Evolutionary conservation across 805 yeast species (phyloP), one percentile per base, ranked within the genome.

Genomic region (Nakazawaea populi): DNA sequence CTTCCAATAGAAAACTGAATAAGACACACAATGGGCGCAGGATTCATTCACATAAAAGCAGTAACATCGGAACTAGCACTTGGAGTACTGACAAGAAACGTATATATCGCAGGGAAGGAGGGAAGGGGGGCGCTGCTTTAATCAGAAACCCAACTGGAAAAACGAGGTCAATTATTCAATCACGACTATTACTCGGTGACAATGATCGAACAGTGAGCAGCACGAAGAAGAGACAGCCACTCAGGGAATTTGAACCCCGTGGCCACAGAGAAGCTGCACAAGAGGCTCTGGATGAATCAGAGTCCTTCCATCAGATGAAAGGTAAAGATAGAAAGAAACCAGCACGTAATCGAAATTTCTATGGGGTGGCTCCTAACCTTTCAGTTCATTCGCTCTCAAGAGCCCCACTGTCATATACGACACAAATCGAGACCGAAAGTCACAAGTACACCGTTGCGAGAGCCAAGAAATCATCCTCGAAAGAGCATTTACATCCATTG

Each of bases 361-460:
- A 47, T 32, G 49, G 45, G 7, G 29, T 51, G 11, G 41, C 54
- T 10, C 50, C 51, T 2, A 38, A 42, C 11, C 47, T 48, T 6
- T 31, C 42, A 39, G 53, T 24, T 38, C 53, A 14, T 64, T 59
- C 51, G 53, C 58, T 41, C 60, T 59, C 42, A 55, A 59, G 35
- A 56, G 68, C 46, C 42, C 54, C 10, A 47, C 55, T 8, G 50
- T 60, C 14, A 29, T 51, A 8, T 66, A 60, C 70, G 1, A 56
- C 61, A 4, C 68, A 66, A 45, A 42, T 64, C 8, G 70, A 66
- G 48, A 55, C 39, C 6, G 43, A 36, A 7, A 34, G 36, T 24
- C 50, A 42, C n/a, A 42, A 40, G 14, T 46, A 36, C 12, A 11
- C 24, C n/a, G 27, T 38, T 7, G 32, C 39, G n/a, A 42, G 37